Percentiles rank a stretch among this genome's conserved stretches.
These are phyloP conservation scores for Tubosaeta sp. DNA, from an alignment of 768 basidiomycete genomes.

Conservation along the genomic window DNA sequence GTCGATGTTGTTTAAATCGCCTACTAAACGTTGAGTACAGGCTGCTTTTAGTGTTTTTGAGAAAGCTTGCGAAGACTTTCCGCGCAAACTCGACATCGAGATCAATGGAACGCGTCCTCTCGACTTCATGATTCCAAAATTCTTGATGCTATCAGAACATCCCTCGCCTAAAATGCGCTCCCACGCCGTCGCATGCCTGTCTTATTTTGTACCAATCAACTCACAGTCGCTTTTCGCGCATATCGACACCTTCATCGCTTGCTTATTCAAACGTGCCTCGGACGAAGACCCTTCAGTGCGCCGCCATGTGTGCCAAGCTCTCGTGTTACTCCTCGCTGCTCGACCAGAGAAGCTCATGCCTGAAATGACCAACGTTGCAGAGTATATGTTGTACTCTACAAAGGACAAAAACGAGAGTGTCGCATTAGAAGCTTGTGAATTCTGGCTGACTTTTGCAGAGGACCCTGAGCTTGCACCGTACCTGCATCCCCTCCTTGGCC, in stretches of 20 bases:
- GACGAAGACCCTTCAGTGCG: slow-evolving; percentile 94
- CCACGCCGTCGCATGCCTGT: slow-evolving; percentile 90
- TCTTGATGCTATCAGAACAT: slow-evolving; percentile 85
- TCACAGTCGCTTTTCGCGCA: slow-evolving; percentile 86
- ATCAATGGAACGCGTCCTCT: slow-evolving; percentile 91
- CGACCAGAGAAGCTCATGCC: slow-evolving; percentile 96
- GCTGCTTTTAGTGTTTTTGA: slow-evolving; percentile 91
- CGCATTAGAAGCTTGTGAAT: slow-evolving; percentile 97
- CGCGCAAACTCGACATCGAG: slow-evolving; percentile 90
- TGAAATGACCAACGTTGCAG: slow-evolving; percentile 91
- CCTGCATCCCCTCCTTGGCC: slow-evolving; percentile 81
- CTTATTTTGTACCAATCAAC: slow-evolving; percentile 86
- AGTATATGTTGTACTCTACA: slow-evolving; percentile 98
- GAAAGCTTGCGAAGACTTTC: slow-evolving; percentile 96
- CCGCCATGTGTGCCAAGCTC: slow-evolving; percentile 91
- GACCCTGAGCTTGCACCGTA: slow-evolving; percentile 83
- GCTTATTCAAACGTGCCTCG: slow-evolving; percentile 90
- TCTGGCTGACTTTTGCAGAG: slow-evolving; percentile 99
- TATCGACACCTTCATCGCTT: slow-evolving; percentile 90
- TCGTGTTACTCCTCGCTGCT: slow-evolving; percentile 88
- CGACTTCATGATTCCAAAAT: slow-evolving; percentile 96
- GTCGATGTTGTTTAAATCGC: neutral
- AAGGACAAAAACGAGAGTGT: slow-evolving; percentile 97
- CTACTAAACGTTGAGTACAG: slow-evolving; percentile 36
- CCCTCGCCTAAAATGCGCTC: slow-evolving; percentile 84